phyloP scores from a whole-genome alignment of 805 yeast genomes.

The Suhomyces canberraensis region DNA sequence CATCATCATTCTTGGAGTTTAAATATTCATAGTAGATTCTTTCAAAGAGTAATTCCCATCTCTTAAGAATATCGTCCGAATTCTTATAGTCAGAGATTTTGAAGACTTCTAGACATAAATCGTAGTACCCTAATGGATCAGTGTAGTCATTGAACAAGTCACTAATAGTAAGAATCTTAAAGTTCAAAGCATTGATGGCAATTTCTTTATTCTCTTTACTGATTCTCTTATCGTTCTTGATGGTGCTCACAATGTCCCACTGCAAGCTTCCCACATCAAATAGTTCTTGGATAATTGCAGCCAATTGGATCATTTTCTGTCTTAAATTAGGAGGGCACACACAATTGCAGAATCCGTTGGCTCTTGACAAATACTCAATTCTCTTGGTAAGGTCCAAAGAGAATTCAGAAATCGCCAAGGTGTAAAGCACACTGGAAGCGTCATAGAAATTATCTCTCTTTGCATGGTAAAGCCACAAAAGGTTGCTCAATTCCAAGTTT shows the following conservation, averaged over 20 bases:
- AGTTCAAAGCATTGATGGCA: constrained; percentile 55
- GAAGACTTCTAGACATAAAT: constrained; percentile 72
- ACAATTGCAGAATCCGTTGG: constrained; percentile 89
- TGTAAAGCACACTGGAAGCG: constrained; percentile 75
- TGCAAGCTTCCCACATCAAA: constrained; percentile 87
- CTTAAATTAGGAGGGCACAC: constrained; percentile 72
- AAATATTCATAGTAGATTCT: constrained; percentile 38
- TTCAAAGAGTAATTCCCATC: constrained; percentile 75
- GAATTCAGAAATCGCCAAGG: constrained; percentile 72
- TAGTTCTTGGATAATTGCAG: constrained; percentile 69
- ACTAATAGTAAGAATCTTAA: constrained; percentile 64
- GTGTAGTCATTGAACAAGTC: constrained; percentile 84
- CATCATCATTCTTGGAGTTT: constrained; percentile 23
- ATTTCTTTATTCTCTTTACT: constrained; percentile 46
- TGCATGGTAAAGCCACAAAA: constrained; percentile 87
- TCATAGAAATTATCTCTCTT: constrained; percentile 72
- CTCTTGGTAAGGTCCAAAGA: constrained; percentile 65
- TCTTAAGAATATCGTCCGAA: constrained; percentile 72
- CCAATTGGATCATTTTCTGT: constrained; percentile 70
- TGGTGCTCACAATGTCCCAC: constrained; percentile 53
- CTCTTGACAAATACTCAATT: constrained; percentile 85
- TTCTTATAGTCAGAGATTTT: constrained; percentile 83
- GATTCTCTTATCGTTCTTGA: constrained; percentile 51
- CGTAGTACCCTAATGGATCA: constrained; percentile 84
- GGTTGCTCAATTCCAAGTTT: constrained; percentile 70